Percentiles rank a stretch among this genome's conserved stretches.
These are phyloP conservation scores for Chalaropsis thielavioides DNA, from an alignment of 2,329 filamentous ascomycete species.

Conservation along the genomic window DNA sequence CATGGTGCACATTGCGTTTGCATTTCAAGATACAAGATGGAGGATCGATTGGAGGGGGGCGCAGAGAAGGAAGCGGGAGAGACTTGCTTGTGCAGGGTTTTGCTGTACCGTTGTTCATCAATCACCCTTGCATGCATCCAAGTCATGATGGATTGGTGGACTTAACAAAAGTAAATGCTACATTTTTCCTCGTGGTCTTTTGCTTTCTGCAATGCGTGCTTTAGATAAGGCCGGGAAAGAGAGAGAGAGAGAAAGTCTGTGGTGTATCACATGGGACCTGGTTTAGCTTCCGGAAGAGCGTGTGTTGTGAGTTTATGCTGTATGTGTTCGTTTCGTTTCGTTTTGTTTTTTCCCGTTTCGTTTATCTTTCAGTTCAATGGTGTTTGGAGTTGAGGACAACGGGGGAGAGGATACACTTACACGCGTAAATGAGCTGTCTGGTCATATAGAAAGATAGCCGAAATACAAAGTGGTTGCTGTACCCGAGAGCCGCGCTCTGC, in stretches of 20 bases:
- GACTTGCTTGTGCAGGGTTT: not conserved
- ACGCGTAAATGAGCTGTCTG: not conserved
- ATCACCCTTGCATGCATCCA: not conserved
- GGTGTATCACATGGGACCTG: not conserved
- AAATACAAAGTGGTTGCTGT: not conserved
- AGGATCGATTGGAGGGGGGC: not conserved
- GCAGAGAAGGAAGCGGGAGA: not conserved
- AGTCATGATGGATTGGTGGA: not conserved
- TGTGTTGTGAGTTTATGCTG: not conserved
- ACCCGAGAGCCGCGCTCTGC: not conserved
- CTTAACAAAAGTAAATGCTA: not conserved
- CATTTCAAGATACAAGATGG: not conserved
- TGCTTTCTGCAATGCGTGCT: not conserved
- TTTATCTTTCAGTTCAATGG: not conserved
- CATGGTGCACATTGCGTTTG: not conserved
- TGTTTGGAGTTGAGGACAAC: conserved; percentile 1
- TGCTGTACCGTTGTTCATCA: not conserved
- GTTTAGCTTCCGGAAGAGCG: not conserved
- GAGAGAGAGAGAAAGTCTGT: not conserved
- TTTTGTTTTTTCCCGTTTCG: not conserved
- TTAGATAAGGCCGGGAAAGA: no score
- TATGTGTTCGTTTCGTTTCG: not conserved
- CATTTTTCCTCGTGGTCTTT: not conserved
- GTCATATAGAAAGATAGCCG: not conserved
- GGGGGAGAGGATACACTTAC: not conserved